Percentiles rank a stretch among this genome's conserved stretches.
These are phyloP conservation scores for Magnolia officinalis DNA, from an alignment of 164 flowering plant species.

Conservation along the genomic window DNA sequence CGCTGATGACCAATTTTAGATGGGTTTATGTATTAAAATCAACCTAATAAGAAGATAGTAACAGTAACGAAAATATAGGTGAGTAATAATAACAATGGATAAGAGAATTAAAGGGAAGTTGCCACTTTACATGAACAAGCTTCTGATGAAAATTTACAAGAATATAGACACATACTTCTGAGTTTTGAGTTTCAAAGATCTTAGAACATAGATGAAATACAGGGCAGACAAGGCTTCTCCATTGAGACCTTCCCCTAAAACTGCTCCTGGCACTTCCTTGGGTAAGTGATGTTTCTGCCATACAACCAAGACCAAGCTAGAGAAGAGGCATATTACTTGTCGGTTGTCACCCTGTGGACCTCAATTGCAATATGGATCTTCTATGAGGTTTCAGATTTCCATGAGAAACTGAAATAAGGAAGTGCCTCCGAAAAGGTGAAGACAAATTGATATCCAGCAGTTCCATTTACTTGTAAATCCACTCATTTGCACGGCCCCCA, in stretches of 20 bases:
- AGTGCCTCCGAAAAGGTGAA: background rate
- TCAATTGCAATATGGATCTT: background rate
- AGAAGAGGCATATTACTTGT: background rate
- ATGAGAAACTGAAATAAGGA: conserved; percentile 1
- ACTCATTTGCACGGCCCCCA: conserved; percentile 90
- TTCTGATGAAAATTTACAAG: background rate
- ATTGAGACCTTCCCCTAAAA: background rate
- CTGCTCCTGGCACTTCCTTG: background rate
- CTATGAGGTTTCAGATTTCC: background rate
- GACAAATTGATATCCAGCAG: background rate
- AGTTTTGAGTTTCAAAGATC: background rate
- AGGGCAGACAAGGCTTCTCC: background rate
- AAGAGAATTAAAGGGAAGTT: conserved; percentile 1
- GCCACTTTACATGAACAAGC: background rate
- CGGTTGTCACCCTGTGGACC: background rate
- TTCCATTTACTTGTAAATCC: conserved; percentile 79
- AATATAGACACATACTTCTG: background rate
- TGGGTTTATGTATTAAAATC: background rate
- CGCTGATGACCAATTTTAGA: too few relatives aligned
- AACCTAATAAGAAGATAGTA: background rate
- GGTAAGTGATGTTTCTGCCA: background rate
- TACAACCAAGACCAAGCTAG: background rate
- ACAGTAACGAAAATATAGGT: background rate
- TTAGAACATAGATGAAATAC: background rate
- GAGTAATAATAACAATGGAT: background rate